These are phyloP conservation scores for Beauveria sp. DNA, from an alignment of 2,329 filamentous ascomycete genomes.

Conservation along the genomic window DNA sequence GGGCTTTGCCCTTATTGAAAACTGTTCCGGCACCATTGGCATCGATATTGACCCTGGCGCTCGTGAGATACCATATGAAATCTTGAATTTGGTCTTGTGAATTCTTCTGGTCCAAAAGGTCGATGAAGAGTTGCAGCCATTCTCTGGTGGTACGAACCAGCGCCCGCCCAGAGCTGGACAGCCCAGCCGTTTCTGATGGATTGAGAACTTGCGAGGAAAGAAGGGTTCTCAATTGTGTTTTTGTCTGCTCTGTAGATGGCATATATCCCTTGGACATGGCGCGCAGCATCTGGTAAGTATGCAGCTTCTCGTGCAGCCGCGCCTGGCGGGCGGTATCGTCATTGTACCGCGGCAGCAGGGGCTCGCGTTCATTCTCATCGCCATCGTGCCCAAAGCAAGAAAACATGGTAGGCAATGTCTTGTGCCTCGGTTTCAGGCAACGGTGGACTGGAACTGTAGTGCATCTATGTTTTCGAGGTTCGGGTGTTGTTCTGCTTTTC, in stretches of 20 bases:
- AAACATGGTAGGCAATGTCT: constrained; percentile 30
- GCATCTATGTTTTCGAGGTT: background rate
- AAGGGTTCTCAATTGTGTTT: constrained; percentile 71
- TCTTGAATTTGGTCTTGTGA: constrained; percentile 79
- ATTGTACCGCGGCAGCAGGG: constrained; percentile 73
- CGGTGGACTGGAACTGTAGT: background rate
- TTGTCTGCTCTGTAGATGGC: constrained; percentile 80
- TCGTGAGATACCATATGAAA: constrained; percentile 76
- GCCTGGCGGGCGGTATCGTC: constrained; percentile 75
- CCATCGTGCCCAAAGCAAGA: constrained; percentile 53
- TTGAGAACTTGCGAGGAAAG: constrained; percentile 73
- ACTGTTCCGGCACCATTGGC: constrained; percentile 21
- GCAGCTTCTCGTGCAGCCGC: constrained; percentile 78
- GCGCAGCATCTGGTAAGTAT: constrained; percentile 84
- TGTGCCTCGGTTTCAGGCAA: background rate
- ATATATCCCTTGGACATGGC: constrained; percentile 80
- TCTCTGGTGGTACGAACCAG: constrained; percentile 64
- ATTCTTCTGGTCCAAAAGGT: constrained; percentile 79
- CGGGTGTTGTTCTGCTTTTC: background rate
- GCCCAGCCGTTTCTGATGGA: constrained; percentile 49
- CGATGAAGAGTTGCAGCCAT: constrained; percentile 72
- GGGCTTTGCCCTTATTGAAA: constrained; percentile 24
- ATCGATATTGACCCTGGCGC: constrained; percentile 51
- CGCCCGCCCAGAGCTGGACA: constrained; percentile 70
- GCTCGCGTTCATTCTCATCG: constrained; percentile 59